phyloP scores from a whole-genome alignment of 345 rosid species.

The Isatis tinctoria region DNA sequence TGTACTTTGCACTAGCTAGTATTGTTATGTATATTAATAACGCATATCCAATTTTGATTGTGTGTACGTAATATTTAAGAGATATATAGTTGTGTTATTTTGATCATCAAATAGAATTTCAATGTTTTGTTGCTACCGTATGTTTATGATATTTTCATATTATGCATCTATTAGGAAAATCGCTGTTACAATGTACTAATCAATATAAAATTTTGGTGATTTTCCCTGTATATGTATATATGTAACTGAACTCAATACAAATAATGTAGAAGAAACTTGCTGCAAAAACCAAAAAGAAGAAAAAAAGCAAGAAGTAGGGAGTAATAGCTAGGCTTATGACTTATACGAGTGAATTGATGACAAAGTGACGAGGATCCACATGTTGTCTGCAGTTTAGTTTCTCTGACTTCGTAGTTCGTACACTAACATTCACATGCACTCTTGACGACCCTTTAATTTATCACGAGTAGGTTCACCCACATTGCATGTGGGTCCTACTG shows the following conservation, averaged over 20 bases:
- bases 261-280: background rate
- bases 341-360: background rate
- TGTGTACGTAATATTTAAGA: background rate
- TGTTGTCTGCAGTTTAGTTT: constrained; percentile 4
- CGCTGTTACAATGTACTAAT: background rate
- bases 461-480: constrained; percentile 6
- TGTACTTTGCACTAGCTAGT: background rate
- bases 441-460: background rate
- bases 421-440: background rate
- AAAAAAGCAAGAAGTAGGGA: background rate
- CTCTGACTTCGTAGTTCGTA: background rate
- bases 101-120: too few relatives aligned
- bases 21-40: background rate
- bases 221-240: background rate
- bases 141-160: too few relatives aligned
- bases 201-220: background rate
- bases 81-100: background rate
- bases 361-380: constrained; percentile 25
- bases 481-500: background rate
- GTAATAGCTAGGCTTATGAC: background rate
- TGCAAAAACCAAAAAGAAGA: background rate
- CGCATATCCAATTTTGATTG: background rate
- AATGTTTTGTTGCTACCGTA: too few relatives aligned
- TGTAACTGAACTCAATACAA: background rate
- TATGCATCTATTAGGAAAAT: background rate